Percentiles rank a stretch among this genome's conserved stretches.
Evolutionary conservation across 2,329 filamentous ascomycete genomes (phyloP).

Genomic region (Cordyceps tenuipes): DNA sequence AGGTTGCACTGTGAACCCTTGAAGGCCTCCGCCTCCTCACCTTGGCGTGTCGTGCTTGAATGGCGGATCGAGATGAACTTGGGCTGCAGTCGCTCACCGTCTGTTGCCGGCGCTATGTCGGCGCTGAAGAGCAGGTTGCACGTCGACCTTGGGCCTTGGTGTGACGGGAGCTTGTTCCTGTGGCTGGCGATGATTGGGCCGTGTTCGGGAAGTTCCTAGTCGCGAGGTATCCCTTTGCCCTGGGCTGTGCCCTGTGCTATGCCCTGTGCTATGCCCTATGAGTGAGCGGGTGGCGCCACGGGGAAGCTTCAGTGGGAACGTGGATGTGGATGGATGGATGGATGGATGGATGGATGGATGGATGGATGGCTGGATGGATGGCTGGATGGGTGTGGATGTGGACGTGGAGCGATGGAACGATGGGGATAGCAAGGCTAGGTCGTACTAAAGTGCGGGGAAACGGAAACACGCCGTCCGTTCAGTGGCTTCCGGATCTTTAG

Average conservation of each 20-base stretch:
- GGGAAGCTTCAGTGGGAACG: not conserved
- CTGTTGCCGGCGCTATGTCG: constrained; percentile 9
- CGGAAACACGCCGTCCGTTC: not conserved
- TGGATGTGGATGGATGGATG: too few relatives aligned
- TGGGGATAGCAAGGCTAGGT: not conserved
- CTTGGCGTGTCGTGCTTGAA: not conserved
- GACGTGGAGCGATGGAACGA: not conserved
- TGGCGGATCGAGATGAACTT: not conserved
- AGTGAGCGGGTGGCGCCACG: not conserved
- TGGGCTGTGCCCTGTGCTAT: too few relatives aligned
- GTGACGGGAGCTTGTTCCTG: not conserved
- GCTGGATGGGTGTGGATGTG: too few relatives aligned
- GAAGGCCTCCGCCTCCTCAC: constrained; percentile 3
- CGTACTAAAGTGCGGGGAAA: not conserved
- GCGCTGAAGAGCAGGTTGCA: not conserved
- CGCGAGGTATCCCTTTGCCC: not conserved
- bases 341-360: too few relatives aligned
- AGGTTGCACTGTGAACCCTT: too few relatives aligned
- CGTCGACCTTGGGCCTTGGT: not conserved
- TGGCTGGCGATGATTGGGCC: constrained; percentile 3
- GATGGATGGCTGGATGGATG: too few relatives aligned
- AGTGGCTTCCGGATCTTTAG: not conserved
- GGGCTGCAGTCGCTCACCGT: constrained; percentile 1
- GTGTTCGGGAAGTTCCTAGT: not conserved
- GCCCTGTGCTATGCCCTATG: too few relatives aligned